A percentile compares a stretch with the other conserved stretches of the same genome.
Conservation (phyloP, 2,329 filamentous ascomycete genomes). For the Phialocephala sp. region DNA sequence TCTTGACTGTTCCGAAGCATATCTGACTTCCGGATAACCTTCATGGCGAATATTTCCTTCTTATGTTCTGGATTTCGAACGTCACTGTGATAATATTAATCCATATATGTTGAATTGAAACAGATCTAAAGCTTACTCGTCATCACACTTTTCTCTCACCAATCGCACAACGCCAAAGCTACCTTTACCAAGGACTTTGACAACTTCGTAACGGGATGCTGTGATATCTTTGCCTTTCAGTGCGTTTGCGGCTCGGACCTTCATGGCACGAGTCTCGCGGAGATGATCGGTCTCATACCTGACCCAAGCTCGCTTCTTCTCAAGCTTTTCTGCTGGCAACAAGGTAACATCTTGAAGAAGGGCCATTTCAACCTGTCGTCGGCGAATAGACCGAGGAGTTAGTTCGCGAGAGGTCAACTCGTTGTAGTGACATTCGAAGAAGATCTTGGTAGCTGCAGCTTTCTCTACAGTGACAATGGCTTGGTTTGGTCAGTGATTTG, state of each 20-base stretch:
- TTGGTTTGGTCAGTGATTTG: constrained; percentile 17
- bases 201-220: constrained; percentile 73
- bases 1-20: constrained; percentile 94
- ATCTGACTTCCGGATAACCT: constrained; percentile 90
- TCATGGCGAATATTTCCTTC: constrained; percentile 86
- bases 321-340: constrained; percentile 55
- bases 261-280: constrained; percentile 73
- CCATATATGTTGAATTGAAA: background rate
- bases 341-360: constrained; percentile 56
- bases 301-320: constrained; percentile 63
- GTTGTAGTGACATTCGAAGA: constrained; percentile 84
- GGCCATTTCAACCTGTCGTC: constrained; percentile 65
- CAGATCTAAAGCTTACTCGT: constrained; percentile 24
- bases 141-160: constrained; percentile 67
- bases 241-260: constrained; percentile 57
- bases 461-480: constrained; percentile 71
- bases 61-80: constrained; percentile 19
- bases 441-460: constrained; percentile 81
- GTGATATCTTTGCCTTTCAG: constrained; percentile 52
- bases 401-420: constrained; percentile 61
- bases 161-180: constrained; percentile 93
- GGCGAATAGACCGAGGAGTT: constrained; percentile 65
- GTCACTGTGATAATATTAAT: background rate
- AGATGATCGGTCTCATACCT: constrained; percentile 75
- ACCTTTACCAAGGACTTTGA: constrained; percentile 87